Evolutionary conservation across 805 yeast genomes (phyloP), one percentile per base, ranked within the genome.

Genomic region (Debaryomyces prosopidis): DNA sequence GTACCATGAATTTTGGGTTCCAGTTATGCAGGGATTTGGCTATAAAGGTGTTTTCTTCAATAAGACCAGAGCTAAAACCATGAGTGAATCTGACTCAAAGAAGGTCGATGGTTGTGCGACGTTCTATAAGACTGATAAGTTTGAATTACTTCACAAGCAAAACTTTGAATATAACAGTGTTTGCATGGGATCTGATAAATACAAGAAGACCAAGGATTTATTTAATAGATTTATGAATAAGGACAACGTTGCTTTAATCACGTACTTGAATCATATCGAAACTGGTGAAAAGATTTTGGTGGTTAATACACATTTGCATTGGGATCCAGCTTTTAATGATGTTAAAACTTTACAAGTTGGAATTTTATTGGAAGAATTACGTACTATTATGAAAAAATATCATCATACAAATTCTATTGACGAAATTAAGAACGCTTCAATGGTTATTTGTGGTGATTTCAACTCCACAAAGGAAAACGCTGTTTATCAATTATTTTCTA

Each of bases 101-200:
- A 87, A 87, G 58, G 99, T 94, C 39, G 99, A 94, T 65, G 99
- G 99, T 10, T 94, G 99, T 76, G 97, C 97, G n/a, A 83, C 91
- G 1, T 92, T 92, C 62, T 94, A 78, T 73, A 85, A 81, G 57
- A 71, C 80, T 28, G 67, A 75, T 39, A 83, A 85, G 60, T 89
- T 92, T 66, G 77, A 80, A 46, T 72, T 91, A 49, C 55, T 85
- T 34, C 91, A 82, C 54, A 84, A 85, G 58, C 85, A 82, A 49
- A 73, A 81, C 32, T 76, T 92, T 46, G 99, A 94, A 65, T 94
- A 87, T 68, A 87, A 91, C 56, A 76, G 86, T 50, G 82, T 84
- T 43, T 87, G 89, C 64, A 81, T 85, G 82, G 82, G 84, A 40
- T 84, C 85, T 47, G 92, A 88, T 42, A 90, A 86, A 58, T 89